Base-by-base conservation (phyloP, 139 green algal genomes). In the Picochlorum sp. region DNA sequence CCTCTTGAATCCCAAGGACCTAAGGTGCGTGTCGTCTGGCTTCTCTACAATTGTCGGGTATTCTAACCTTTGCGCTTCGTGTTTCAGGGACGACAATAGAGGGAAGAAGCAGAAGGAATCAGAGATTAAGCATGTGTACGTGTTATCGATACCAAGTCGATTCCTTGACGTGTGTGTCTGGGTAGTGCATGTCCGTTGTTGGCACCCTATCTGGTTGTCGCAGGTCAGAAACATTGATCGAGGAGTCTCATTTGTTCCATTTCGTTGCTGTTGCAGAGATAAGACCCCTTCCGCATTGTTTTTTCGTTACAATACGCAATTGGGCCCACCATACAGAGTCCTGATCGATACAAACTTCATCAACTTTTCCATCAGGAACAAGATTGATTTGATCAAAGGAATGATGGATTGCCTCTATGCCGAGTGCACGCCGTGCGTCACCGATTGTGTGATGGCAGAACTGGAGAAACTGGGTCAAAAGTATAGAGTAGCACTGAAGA, bases 341-440 rank as follows among this genome's bases (percentile, higher is more conserved):
- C 69, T 99, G 6, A 77, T 98, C 14, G 93, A 99, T 60, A 99
- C 93, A 51, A 99, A 99, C 80, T 99, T 99, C 80, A 99, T 99
- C 72, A 98, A 99, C 67, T 98, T 99, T 60, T 94, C 86, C 50
- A 97, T 99, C 53, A 87, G 92, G 47, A 99, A 98, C 81, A 98
- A 99, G 83, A 86, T 96, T 31, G 89, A 96, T 65, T 60, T 95
- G 32, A 79, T 92, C 13, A 68, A 91, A 52, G 89, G 87, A 69
- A 97, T 96, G 89, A 89, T 97, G 81, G 93, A 99, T 76, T 99
- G 93, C 78, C 74, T 99, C 47, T 99, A 97, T 54, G 93, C 93
- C 2, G 83, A 99, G 65, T 97, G 90, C 83, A 96, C 68, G 2
- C 91, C 91, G 8, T 96, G 87, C 74, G 90, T 99, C 57, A 97